Evolutionary conservation across 305 asterid genomes (phyloP).

Genomic region (Nicotiana rustica): DNA sequence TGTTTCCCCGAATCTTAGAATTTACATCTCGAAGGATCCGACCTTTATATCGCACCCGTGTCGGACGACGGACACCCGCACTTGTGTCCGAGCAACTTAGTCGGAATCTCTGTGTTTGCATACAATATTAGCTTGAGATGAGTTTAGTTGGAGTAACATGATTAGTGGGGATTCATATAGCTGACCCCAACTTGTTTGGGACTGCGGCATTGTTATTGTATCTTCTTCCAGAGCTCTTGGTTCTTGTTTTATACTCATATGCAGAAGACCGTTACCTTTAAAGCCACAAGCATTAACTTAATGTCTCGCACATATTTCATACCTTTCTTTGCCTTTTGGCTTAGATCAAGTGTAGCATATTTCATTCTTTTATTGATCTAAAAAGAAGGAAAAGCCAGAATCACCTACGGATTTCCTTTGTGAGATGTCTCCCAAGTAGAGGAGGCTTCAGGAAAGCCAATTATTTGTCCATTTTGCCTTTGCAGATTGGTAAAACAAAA

Average conservation of each 20-base stretch:
- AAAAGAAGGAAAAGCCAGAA: neutral
- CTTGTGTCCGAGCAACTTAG: too few species aligned
- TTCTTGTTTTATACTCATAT: slow-evolving; percentile 30
- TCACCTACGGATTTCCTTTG: neutral
- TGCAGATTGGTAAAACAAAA: slow-evolving; percentile 88
- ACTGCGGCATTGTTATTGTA: too few species aligned
- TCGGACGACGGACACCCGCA: too few species aligned
- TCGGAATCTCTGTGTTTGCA: too few species aligned
- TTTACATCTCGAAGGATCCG: too few species aligned
- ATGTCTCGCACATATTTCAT: slow-evolving; percentile 2
- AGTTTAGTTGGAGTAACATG: too few species aligned
- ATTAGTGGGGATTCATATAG: too few species aligned
- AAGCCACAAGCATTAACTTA: neutral
- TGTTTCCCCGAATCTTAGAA: too few species aligned
- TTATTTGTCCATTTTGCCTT: slow-evolving; percentile 24
- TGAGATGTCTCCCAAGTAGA: slow-evolving; percentile 25
- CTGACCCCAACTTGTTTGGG: too few species aligned
- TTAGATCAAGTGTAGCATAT: slow-evolving; percentile 3
- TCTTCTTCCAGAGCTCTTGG: neutral
- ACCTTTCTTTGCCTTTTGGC: neutral
- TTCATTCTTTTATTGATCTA: slow-evolving; percentile 26
- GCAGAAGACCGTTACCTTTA: slow-evolving; percentile 6
- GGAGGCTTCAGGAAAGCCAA: slow-evolving; percentile 25
- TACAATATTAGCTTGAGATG: too few species aligned
- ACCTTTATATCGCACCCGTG: too few species aligned